Percentiles rank a stretch among this genome's conserved stretches.
phyloP scores from a whole-genome alignment of 331 rosid genomes.

The Quercus phellos region DNA sequence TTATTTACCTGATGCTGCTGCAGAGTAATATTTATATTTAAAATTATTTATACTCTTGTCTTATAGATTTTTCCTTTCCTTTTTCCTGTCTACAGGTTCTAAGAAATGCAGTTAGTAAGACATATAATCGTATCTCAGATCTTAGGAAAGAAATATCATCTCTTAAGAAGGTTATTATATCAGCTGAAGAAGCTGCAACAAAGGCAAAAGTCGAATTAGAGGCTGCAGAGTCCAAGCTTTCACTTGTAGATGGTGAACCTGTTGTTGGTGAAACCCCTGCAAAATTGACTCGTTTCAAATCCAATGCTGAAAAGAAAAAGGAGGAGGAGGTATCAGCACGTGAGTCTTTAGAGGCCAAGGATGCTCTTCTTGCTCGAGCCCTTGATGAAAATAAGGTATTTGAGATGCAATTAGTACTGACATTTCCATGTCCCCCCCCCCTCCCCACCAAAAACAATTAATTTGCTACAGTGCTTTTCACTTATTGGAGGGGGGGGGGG shows the following conservation, averaged over 20 bases:
- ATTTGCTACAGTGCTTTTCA: neutral
- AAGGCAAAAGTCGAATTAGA: constrained; percentile 60
- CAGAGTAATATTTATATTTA: neutral
- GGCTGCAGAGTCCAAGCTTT: constrained; percentile 73
- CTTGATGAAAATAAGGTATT: constrained; percentile 87
- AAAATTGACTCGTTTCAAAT: constrained; percentile 74
- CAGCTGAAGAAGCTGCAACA: constrained; percentile 69
- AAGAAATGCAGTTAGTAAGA: constrained; percentile 83
- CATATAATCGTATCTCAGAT: constrained; percentile 90
- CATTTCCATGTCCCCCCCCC: neutral
- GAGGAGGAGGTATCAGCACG: constrained; percentile 64
- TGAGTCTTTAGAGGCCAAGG: constrained; percentile 87
- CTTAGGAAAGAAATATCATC: constrained; percentile 82
- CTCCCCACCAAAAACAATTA: neutral
- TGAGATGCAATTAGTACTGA: neutral
- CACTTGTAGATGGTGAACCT: constrained; percentile 91
- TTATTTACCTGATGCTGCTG: neutral
- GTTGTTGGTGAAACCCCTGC: constrained; percentile 88
- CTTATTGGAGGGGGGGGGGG: neutral
- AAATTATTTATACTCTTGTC: neutral
- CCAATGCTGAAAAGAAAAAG: constrained; percentile 63
- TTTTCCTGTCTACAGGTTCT: constrained; percentile 47
- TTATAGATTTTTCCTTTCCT: neutral
- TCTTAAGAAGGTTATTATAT: constrained; percentile 50
- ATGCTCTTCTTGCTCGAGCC: constrained; percentile 86